Percentiles rank a stretch among this genome's conserved stretches.
Evolutionary conservation across 108 stramenopile genomes (phyloP).

Genomic region (Nannochloropsis oceanica): DNA sequence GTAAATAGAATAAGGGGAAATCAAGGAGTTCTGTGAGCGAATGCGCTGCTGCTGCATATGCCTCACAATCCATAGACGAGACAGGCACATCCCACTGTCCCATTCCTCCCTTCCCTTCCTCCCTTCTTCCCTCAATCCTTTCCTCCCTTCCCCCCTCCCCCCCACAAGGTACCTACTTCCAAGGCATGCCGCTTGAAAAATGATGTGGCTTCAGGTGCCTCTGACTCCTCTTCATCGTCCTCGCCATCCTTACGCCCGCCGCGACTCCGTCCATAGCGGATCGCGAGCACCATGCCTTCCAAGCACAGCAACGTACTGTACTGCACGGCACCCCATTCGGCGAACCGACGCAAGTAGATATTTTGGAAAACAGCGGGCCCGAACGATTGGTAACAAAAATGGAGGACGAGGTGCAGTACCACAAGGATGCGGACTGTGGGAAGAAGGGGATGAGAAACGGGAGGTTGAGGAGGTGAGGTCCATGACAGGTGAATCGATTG

Average conservation of each 20-base stretch:
- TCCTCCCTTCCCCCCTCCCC: too few species aligned
- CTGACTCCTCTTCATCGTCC: background rate
- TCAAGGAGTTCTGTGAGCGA: background rate
- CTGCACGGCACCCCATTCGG: background rate
- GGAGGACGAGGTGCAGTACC: background rate
- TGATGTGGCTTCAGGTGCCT: background rate
- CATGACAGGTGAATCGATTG: too few species aligned
- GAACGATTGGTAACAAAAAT: background rate
- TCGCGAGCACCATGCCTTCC: background rate
- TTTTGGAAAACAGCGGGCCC: background rate
- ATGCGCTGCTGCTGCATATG: too few species aligned
- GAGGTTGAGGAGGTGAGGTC: background rate
- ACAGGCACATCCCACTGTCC: too few species aligned
- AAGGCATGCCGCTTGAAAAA: background rate
- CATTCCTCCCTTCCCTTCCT: background rate
- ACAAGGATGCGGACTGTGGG: background rate
- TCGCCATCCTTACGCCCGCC: background rate
- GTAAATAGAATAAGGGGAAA: background rate
- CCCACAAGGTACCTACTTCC: background rate
- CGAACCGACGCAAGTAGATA: background rate
- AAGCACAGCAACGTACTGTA: background rate
- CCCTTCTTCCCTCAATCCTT: background rate
- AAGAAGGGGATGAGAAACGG: background rate
- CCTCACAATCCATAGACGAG: background rate
- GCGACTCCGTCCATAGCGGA: background rate